Percentiles rank a stretch among this genome's conserved stretches.
Conservation (phyloP, 768 basidiomycete species). For the Melanogaster broomeanus region DNA sequence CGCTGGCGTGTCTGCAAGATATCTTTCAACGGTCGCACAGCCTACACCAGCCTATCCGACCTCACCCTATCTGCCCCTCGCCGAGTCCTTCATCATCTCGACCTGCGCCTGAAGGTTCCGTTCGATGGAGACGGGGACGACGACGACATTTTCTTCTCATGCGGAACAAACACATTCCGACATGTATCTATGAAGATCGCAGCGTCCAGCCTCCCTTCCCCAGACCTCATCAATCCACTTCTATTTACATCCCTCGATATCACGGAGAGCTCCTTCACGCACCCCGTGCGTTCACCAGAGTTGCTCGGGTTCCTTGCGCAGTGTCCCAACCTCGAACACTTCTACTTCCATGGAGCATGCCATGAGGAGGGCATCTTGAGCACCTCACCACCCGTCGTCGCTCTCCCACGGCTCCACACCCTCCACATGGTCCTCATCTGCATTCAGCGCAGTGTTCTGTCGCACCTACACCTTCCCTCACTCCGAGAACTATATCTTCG, state of each 20-base stretch:
- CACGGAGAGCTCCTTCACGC: slow-evolving; percentile 44
- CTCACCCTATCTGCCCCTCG: slow-evolving; percentile 18
- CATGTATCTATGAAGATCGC: slow-evolving; percentile 50
- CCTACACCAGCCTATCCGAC: slow-evolving; percentile 31
- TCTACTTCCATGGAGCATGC: slow-evolving; percentile 57
- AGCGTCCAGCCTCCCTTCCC: slow-evolving; percentile 50
- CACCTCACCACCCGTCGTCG: slow-evolving; percentile 40
- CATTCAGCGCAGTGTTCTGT: slow-evolving; percentile 64
- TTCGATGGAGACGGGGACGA: slow-evolving; percentile 24
- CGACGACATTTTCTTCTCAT: slow-evolving; percentile 29
- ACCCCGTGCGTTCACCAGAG: slow-evolving; percentile 45
- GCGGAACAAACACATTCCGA: slow-evolving; percentile 37
- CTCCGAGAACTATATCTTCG: slow-evolving; percentile 63
- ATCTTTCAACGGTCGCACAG: slow-evolving; percentile 33
- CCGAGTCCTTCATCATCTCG: slow-evolving; percentile 31
- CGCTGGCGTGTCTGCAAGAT: slow-evolving; percentile 61
- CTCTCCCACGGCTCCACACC: slow-evolving; percentile 59
- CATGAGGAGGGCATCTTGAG: slow-evolving; percentile 40
- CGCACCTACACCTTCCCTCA: slow-evolving; percentile 59
- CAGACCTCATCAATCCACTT: slow-evolving; percentile 45
- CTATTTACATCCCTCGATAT: slow-evolving; percentile 61
- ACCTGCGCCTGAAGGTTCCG: slow-evolving; percentile 22
- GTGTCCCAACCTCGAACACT: slow-evolving; percentile 61
- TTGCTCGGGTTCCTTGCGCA: slow-evolving; percentile 62
- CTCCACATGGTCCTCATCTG: slow-evolving; percentile 61